Base-by-base conservation (phyloP, 441 rosid genomes). In the Eutrema salsugineum region DNA sequence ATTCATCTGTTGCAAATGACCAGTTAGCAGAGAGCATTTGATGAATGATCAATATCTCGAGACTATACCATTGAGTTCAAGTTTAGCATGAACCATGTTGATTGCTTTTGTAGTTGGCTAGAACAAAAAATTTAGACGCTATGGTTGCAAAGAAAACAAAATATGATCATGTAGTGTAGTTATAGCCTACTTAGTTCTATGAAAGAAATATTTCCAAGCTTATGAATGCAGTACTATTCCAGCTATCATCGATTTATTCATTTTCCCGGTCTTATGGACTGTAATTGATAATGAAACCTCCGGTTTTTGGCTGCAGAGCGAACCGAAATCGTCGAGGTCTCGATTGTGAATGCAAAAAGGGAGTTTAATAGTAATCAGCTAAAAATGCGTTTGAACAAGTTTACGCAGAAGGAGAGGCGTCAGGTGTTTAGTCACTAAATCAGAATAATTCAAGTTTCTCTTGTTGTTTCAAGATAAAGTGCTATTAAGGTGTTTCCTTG, bases 241-340 rank as follows among this genome's bases (percentile, higher is more conserved):
- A 1, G 3, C 11, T 33, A 20, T 19, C 1, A 10, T 42, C 69
- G 8, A 12, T 62, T 12, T 20, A 22, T 57, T 57, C 27, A 22
- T 68, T 44, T 17, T 32, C 22, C 7, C 3, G 11, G 28, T 40
- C 20, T 24, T 47, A 6, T 27, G 48, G 38, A 6, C 11, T 27
- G 9, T 42, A 16, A 5, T 35, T 46, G 10, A 14, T 40, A 24
- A 50, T 50, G 57, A 16, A 66, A 40, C 17, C 15, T 68, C 19
- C 0, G 19, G 7, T 27, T 53, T 47, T 22, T 75, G 53, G 56
- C 48, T 76, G 71, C 75, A 76, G 79, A 70, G 79, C 63, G 79
- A 76, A 22, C 70, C 62, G 1, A 70, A 56, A 39, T 63, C 75
- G 7, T 20, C 71, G 5, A 70, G 71, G 56, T 76, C 79, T 20